Percentiles rank a stretch among this genome's conserved stretches.
These are phyloP conservation scores for Harringtonia aguacate DNA, from an alignment of 2,329 filamentous ascomycete genomes.

Conservation along the genomic window DNA sequence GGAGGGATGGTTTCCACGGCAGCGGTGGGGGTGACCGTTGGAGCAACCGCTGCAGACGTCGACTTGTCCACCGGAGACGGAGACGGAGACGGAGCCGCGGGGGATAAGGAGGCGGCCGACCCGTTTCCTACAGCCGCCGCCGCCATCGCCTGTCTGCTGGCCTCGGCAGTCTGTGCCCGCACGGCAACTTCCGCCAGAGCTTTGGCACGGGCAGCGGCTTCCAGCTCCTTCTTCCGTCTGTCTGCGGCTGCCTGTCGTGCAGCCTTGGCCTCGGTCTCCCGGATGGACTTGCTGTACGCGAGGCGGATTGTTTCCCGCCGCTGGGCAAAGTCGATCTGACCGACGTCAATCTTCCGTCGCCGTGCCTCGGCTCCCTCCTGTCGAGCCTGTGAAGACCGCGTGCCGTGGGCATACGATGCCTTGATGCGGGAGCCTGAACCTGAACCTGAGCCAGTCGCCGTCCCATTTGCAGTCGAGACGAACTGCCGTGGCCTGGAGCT, in stretches of 20 bases:
- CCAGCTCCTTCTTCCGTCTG: conserved; percentile 39
- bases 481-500: conserved; percentile 75
- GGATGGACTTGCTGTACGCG: conserved; percentile 75
- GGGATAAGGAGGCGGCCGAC: background rate
- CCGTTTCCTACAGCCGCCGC: background rate
- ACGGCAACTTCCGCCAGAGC: conserved; percentile 23
- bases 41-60: background rate
- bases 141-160: background rate
- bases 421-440: background rate
- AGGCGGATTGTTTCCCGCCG: conserved; percentile 73
- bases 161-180: conserved; percentile 18
- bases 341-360: conserved; percentile 49
- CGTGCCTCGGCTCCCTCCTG: conserved; percentile 26
- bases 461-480: conserved; percentile 63
- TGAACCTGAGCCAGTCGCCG: conserved; percentile 29
- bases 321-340: conserved; percentile 76
- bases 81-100: background rate
- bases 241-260: conserved; percentile 43
- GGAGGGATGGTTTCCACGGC: background rate
- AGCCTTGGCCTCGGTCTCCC: conserved; percentile 56
- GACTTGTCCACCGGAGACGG: background rate
- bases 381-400: conserved; percentile 17
- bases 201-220: conserved; percentile 33
- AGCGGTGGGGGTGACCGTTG: too few species aligned
- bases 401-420: conserved; percentile 4